phyloP scores from a whole-genome alignment of 371 early-diverging fungal genomes.

The Mucor circinelloides region DNA sequence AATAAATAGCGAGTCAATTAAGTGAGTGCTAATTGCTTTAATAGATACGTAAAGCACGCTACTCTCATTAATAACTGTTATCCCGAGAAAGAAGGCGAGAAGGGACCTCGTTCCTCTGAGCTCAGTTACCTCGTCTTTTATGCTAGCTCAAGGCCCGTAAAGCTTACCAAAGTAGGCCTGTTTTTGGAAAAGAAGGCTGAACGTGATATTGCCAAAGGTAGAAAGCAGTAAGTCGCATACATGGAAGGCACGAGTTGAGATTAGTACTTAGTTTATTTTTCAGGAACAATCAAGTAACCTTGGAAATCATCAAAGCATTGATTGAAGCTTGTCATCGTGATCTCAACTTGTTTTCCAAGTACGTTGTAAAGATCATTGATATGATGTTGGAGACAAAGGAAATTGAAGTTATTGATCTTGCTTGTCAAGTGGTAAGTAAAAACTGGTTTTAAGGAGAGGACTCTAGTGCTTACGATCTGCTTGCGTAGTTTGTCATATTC shows the following conservation, averaged over 20 bases:
- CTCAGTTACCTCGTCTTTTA: conserved; percentile 91
- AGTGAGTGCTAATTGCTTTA: neutral
- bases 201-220: conserved; percentile 66
- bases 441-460: neutral
- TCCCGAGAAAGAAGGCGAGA: conserved; percentile 80
- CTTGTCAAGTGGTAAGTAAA: conserved; percentile 57
- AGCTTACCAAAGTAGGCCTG: conserved; percentile 88
- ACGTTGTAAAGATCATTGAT: conserved; percentile 58
- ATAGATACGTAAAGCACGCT: conserved; percentile 84
- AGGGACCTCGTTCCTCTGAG: conserved; percentile 80
- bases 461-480: neutral
- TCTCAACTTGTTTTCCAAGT: conserved; percentile 82
- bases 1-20: neutral
- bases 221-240: conserved; percentile 45
- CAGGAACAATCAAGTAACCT: conserved; percentile 54
- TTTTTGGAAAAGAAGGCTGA: conserved; percentile 80
- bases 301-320: conserved; percentile 76
- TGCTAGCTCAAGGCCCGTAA: conserved; percentile 87
- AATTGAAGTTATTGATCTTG: conserved; percentile 51
- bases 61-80: conserved; percentile 91
- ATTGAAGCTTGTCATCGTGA: conserved; percentile 75
- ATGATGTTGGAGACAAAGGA: conserved; percentile 59
- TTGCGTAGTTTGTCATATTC: conserved; percentile 67
- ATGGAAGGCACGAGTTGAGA: neutral
- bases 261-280: neutral